Conservation (phyloP, 2,329 filamentous ascomycete species). For the Fusarium sp. region DNA sequence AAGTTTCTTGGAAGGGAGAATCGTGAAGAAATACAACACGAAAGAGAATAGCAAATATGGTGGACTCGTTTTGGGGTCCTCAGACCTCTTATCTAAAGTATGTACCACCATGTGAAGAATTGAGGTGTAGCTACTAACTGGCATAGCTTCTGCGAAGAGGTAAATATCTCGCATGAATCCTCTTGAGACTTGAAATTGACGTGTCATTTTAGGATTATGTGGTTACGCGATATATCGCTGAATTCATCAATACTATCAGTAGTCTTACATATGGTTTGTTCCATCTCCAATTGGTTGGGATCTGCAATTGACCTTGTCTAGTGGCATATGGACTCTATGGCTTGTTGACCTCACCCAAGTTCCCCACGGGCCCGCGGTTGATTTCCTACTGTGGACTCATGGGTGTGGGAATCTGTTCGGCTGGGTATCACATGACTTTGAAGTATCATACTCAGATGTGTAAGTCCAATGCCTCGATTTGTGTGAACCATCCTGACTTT, state of each 20-base stretch:
- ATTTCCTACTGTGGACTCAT: conserved; percentile 56
- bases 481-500: background rate
- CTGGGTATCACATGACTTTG: conserved; percentile 51
- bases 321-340: conserved; percentile 56
- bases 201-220: conserved; percentile 51
- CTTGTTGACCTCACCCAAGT: conserved; percentile 39
- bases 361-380: conserved; percentile 44
- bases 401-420: conserved; percentile 51
- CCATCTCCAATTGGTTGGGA: background rate
- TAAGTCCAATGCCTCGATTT: conserved; percentile 12
- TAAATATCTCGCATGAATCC: conserved; percentile 5
- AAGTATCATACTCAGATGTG: conserved; percentile 54
- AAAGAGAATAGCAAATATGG: background rate
- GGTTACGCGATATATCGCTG: conserved; percentile 57
- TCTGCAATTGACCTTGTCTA: conserved; percentile 26
- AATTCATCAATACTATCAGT: conserved; percentile 60
- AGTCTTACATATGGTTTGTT: conserved; percentile 53
- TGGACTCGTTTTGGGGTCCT: conserved; percentile 47
- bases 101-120: background rate
- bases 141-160: conserved; percentile 50
- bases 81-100: conserved; percentile 52
- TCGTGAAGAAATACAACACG: background rate
- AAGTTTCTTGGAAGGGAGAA: background rate
- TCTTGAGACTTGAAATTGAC: background rate
- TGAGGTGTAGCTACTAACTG: background rate